Percentiles rank a stretch among this genome's conserved stretches.
phyloP scores from a whole-genome alignment of 257 asterid species.

The Plantago elongata region DNA sequence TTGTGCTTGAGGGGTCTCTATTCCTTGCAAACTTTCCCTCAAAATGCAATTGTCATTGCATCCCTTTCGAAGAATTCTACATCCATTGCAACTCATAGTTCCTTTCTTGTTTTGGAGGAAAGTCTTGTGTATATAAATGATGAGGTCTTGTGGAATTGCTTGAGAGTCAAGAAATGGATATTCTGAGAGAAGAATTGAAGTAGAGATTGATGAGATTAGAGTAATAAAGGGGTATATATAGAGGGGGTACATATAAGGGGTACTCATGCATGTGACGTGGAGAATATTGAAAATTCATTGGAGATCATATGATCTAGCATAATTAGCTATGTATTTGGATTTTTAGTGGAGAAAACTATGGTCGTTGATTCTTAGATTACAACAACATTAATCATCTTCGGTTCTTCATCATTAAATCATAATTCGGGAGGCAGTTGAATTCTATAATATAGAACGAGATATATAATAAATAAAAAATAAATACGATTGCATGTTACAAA shows the following conservation, averaged over 20 bases:
- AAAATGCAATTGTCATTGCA: slow-evolving; percentile 66
- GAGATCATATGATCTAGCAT: neutral
- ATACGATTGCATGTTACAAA: no score
- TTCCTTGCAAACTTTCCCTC: slow-evolving; percentile 48
- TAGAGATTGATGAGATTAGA: neutral
- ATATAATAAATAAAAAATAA: no score
- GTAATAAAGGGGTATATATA: slow-evolving; percentile 22
- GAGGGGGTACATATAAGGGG: neutral
- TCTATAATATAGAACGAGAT: no score
- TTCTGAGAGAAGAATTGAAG: neutral
- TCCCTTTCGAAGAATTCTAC: slow-evolving; percentile 67
- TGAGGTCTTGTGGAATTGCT: neutral
- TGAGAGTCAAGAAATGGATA: slow-evolving; percentile 3
- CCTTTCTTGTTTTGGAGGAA: neutral
- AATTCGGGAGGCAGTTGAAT: no score
- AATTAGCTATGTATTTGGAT: neutral
- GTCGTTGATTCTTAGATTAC: neutral
- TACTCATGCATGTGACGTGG: slow-evolving; percentile 9
- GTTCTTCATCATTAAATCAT: no score
- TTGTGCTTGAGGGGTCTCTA: slow-evolving; percentile 55
- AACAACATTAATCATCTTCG: neutral
- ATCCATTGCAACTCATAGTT: slow-evolving; percentile 70
- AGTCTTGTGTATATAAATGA: neutral
- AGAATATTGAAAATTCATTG: neutral
- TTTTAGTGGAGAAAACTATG: slow-evolving; percentile 16